phyloP scores from a whole-genome alignment of 2,329 filamentous ascomycete genomes.

The Alternaria sp. region DNA sequence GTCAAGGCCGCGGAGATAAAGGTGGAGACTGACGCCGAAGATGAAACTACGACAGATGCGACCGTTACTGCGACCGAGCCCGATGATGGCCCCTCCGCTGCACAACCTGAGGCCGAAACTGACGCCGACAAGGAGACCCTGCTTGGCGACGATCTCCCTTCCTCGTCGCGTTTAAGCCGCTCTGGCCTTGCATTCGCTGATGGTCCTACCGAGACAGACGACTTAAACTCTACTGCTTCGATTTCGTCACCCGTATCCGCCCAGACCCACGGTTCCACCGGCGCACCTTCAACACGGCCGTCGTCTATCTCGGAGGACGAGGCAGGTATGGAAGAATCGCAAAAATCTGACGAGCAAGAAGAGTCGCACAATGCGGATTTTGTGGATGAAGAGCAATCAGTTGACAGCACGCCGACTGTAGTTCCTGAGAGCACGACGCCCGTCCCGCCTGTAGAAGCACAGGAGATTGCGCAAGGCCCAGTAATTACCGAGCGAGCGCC shows the following conservation, averaged over 20 bases:
- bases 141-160: slow-evolving; percentile 18
- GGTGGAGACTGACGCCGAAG: background rate
- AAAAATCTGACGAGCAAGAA: slow-evolving; percentile 20
- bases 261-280: slow-evolving; percentile 47
- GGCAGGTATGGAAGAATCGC: slow-evolving; percentile 21
- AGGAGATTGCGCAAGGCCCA: slow-evolving; percentile 9
- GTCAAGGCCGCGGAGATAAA: slow-evolving; percentile 5
- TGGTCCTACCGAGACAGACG: slow-evolving; percentile 41
- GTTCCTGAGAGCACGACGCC: slow-evolving; percentile 39
- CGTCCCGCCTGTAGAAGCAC: slow-evolving; percentile 29
- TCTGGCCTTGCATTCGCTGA: slow-evolving; percentile 62
- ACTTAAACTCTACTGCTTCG: slow-evolving; percentile 43
- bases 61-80: background rate
- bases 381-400: slow-evolving; percentile 40
- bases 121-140: slow-evolving; percentile 19
- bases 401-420: slow-evolving; percentile 44
- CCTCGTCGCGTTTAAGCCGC: slow-evolving; percentile 46
- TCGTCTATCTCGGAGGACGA: slow-evolving; percentile 50
- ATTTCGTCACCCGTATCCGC: slow-evolving; percentile 48
- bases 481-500: slow-evolving; percentile 10
- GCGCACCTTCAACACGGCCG: slow-evolving; percentile 46
- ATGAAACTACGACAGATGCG: background rate
- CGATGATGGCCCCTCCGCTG: background rate
- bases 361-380: slow-evolving; percentile 19
- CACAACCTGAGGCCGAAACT: slow-evolving; percentile 10